A percentile compares a stretch with the other conserved stretches of the same genome.
Evolutionary conservation across 2,329 filamentous ascomycete genomes (phyloP).

Genomic region (Fusarium sp.): DNA sequence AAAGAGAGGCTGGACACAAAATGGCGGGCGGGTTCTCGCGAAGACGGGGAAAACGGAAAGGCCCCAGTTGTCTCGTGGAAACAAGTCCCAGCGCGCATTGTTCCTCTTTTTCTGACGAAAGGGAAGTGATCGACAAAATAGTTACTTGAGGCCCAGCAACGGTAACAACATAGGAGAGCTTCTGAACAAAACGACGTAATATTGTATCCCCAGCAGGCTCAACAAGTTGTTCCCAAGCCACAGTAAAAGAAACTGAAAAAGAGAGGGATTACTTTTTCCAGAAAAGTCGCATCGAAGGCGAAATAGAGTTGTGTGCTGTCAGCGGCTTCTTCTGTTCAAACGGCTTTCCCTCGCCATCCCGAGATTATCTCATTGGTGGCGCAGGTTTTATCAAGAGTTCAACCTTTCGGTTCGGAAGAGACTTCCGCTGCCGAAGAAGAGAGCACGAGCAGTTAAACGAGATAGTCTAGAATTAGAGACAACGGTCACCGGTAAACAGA

Average conservation of each 20-base stretch:
- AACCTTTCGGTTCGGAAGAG: conserved; percentile 5
- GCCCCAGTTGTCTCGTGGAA: conserved; percentile 34
- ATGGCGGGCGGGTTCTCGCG: conserved; percentile 20
- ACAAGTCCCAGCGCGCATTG: conserved; percentile 22
- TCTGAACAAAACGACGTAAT: conserved; percentile 42
- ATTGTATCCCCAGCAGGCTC: conserved; percentile 25
- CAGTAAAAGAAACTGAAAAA: conserved; percentile 9
- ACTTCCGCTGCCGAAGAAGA: conserved; percentile 1
- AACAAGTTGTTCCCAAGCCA: conserved; percentile 18
- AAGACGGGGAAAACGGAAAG: conserved; percentile 31
- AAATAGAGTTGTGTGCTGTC: conserved; percentile 26
- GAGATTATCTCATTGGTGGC: conserved; percentile 34
- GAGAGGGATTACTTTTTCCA: conserved; percentile 12
- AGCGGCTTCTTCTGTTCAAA: conserved; percentile 29
- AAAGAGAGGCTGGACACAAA: conserved; percentile 20
- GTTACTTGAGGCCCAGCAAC: not conserved
- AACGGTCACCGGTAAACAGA: not conserved
- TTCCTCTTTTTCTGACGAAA: conserved; percentile 15
- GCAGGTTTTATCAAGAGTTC: conserved; percentile 7
- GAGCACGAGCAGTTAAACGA: conserved; percentile 10
- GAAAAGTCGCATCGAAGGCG: not conserved
- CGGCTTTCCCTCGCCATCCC: conserved; percentile 4
- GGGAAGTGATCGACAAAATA: conserved; percentile 41
- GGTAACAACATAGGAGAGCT: not conserved
- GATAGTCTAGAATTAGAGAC: conserved; percentile 11